A percentile compares a stretch with the other conserved stretches of the same genome.
phyloP scores from a whole-genome alignment of 1,139 yeast genomes.

The Magnusiomyces suaveolens region DNA sequence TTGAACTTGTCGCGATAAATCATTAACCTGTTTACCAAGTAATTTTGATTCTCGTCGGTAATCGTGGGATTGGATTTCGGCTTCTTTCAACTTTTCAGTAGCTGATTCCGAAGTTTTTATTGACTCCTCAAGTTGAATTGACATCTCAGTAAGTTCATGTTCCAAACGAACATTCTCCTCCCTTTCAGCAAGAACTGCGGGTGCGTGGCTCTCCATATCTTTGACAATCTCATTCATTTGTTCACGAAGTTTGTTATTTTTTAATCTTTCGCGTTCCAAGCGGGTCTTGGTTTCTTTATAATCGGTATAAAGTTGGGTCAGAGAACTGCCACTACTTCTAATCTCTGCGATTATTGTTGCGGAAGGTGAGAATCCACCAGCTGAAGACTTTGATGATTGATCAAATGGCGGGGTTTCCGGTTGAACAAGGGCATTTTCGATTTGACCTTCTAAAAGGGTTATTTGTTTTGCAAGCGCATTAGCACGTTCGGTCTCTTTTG shows the following conservation, averaged over 20 bases:
- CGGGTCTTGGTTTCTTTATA: conserved; percentile 53
- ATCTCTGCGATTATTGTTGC: no score
- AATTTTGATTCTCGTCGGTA: conserved; percentile 31
- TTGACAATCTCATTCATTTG: conserved; percentile 63
- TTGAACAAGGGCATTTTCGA: conserved; percentile 23
- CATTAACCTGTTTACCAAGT: conserved; percentile 49
- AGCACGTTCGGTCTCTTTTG: conserved; percentile 24
- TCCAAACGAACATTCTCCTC: conserved; percentile 44
- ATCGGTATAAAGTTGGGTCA: conserved; percentile 62
- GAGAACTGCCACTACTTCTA: conserved; percentile 37
- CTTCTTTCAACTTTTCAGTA: conserved; percentile 27
- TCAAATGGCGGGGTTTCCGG: conserved; percentile 5
- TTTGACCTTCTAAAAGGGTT: conserved; percentile 25
- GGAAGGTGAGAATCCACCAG: neutral
- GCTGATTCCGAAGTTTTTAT: conserved; percentile 37
- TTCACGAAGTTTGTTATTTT: conserved; percentile 58
- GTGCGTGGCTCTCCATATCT: conserved; percentile 75
- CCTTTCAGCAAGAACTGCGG: conserved; percentile 61
- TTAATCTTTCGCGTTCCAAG: conserved; percentile 57
- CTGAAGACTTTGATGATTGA: neutral
- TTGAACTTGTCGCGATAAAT: conserved; percentile 73
- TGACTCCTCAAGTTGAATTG: conserved; percentile 39
- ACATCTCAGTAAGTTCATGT: conserved; percentile 43
- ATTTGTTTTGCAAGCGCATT: conserved; percentile 27
- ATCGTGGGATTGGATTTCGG: conserved; percentile 22